phyloP scores from a whole-genome alignment of 1,284 basidiomycete species.

The Mycosarcoma maydis region DNA sequence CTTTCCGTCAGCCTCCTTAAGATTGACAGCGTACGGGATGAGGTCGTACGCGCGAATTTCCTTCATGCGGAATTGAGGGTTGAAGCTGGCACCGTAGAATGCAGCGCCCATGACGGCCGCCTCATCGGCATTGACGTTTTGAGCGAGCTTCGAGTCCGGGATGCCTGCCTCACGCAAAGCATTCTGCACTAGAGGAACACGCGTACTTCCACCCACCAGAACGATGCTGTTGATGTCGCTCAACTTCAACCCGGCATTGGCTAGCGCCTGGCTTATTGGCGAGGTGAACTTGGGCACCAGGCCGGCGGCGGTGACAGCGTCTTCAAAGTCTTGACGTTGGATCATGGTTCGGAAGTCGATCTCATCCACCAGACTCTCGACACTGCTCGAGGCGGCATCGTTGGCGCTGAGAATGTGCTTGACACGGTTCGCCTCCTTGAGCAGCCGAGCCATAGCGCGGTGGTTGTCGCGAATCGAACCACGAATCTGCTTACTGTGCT shows the following conservation, averaged over 20 bases:
- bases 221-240: conserved; percentile 86
- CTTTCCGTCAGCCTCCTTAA: conserved; percentile 47
- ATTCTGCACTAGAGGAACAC: conserved; percentile 89
- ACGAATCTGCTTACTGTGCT: conserved; percentile 67
- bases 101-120: conserved; percentile 91
- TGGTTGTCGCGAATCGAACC: conserved; percentile 71
- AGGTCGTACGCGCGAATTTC: conserved; percentile 82
- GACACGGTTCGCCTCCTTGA: conserved; percentile 89
- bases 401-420: conserved; percentile 96
- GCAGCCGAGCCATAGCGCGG: conserved; percentile 88
- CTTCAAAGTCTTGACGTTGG: conserved; percentile 80
- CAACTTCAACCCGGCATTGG: conserved; percentile 76
- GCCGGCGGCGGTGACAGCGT: conserved; percentile 37
- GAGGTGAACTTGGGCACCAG: conserved; percentile 46
- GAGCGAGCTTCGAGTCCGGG: conserved; percentile 65
- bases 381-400: conserved; percentile 77
- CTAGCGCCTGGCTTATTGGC: conserved; percentile 78
- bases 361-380: conserved; percentile 89
- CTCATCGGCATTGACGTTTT: conserved; percentile 97
- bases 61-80: conserved; percentile 94
- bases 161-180: conserved; percentile 65
- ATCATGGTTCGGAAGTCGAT: conserved; percentile 86
- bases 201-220: conserved; percentile 85
- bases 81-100: conserved; percentile 87
- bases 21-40: conserved; percentile 57